Percentiles rank a stretch among this genome's conserved stretches.
phyloP scores from a whole-genome alignment of 2,329 filamentous ascomycete species.

The Cercospora berteroae region DNA sequence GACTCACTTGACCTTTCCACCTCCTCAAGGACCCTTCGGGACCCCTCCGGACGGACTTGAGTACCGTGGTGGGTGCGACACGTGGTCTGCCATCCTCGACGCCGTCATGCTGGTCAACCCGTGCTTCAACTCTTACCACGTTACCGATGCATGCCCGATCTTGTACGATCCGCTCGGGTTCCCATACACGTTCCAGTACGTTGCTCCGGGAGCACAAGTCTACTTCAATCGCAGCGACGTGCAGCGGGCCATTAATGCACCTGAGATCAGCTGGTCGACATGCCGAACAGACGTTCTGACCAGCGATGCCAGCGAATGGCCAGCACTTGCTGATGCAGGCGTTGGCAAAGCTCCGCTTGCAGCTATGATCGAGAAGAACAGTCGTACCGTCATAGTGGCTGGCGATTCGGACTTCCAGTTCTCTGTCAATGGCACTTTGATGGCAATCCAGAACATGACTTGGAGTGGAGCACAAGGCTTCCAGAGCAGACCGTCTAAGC shows the following conservation, averaged over 20 bases:
- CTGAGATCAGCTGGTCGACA: conserved; percentile 28
- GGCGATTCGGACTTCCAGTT: conserved; percentile 32
- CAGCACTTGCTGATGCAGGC: conserved; percentile 14
- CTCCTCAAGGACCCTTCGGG: conserved; percentile 25
- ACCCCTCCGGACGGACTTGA: conserved; percentile 34
- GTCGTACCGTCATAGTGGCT: conserved; percentile 33
- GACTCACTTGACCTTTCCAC: conserved; percentile 44
- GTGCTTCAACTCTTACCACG: conserved; percentile 36
- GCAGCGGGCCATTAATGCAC: conserved; percentile 37
- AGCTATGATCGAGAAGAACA: conserved; percentile 33
- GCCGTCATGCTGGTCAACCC: conserved; percentile 35
- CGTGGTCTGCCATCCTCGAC: conserved; percentile 35
- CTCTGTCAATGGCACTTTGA: conserved; percentile 30
- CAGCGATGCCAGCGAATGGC: neutral
- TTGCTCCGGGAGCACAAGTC: conserved; percentile 3
- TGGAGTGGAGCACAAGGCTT: conserved; percentile 35
- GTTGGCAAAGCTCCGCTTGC: neutral
- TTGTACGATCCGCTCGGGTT: conserved; percentile 25
- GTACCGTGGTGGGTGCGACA: conserved; percentile 29
- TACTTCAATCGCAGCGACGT: conserved; percentile 39
- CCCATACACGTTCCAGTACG: conserved; percentile 4
- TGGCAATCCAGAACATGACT: conserved; percentile 34
- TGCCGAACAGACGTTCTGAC: conserved; percentile 25
- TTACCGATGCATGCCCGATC: conserved; percentile 32
- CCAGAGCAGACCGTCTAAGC: conserved; percentile 22